Base-by-base conservation (phyloP, 2,329 filamentous ascomycete species). In the Sarocladium oryzae region DNA sequence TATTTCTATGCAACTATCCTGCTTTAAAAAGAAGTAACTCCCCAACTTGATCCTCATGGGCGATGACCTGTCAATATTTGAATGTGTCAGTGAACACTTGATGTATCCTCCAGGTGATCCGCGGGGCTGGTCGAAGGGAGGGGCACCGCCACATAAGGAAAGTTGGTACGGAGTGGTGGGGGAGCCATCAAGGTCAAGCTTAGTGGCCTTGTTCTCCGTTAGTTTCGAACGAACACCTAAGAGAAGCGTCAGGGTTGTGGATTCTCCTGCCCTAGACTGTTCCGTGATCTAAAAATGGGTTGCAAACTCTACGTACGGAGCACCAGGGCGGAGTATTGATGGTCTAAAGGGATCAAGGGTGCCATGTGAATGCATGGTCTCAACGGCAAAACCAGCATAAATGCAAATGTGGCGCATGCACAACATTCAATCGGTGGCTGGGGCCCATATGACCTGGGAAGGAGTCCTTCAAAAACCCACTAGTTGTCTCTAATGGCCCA, bases 401-500 rank as follows among this genome's bases (percentile, higher is more conserved):
- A 7, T 15, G 23, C 11, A 16, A 43, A 10, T 43, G 40, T 43
- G 40, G 40, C 40, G 40, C 40, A 43, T 28, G 16, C 40, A n/a
- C 8, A 23, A 20, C 21, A n/a, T 28, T 26, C 15, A 7, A 28
- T 48, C 43, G 26, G 43, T 48, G 43, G 43, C 43, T 48, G 43
- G 43, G 43, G 43, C 43, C 43, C 43, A 48, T 26, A 15, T 33
- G 43, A 24, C 26, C 43, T 48, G 9, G 28, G 6, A n/a, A n/a
- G 10, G 26, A 21, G 21, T 23, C 28, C 10, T 33, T 18, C 5
- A 45, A 18, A 23, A 9, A 16, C 28, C 43, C 43, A 32, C 43
- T 4, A 7, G 4, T 4, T 20, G 7, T 16, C 36, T 26, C 40
- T 20, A 16, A 9, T 26, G 7, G 21, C 21, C 21, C n/a, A 11